These are phyloP conservation scores for Tolypocladium album DNA, from an alignment of 2,329 filamentous ascomycete species.

Conservation along the genomic window DNA sequence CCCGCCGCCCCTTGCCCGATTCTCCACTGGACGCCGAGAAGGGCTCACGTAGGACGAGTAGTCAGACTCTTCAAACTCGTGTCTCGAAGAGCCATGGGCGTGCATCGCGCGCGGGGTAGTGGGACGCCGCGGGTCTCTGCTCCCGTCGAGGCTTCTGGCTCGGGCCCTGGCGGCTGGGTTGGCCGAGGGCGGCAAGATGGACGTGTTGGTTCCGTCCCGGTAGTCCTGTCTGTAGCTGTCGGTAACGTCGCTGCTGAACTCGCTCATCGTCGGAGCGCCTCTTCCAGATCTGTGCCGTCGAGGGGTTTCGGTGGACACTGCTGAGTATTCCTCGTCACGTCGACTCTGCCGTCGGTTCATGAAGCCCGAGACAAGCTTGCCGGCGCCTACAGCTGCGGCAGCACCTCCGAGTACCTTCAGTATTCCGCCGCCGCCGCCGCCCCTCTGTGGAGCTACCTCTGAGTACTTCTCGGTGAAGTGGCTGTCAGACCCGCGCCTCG, in stretches of 20 bases:
- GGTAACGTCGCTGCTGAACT: conserved; percentile 40
- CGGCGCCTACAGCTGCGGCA: conserved; percentile 52
- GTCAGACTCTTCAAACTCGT: conserved; percentile 42
- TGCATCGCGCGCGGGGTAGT: conserved; percentile 37
- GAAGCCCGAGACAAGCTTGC: conserved; percentile 48
- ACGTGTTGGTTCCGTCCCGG: conserved; percentile 21
- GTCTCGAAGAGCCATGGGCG: conserved; percentile 28
- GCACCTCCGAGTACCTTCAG: conserved; percentile 49
- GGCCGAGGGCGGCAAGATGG: conserved; percentile 36
- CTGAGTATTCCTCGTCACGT: conserved; percentile 51
- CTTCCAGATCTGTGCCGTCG: conserved; percentile 31
- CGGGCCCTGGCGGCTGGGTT: conserved; percentile 31
- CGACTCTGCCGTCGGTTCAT: conserved; percentile 40
- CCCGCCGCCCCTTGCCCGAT: conserved; percentile 31
- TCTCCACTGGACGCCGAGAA: conserved; percentile 42
- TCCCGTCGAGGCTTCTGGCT: conserved; percentile 33
- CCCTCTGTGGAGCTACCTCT: conserved; percentile 26
- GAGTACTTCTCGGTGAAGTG: conserved; percentile 58
- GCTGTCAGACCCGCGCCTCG: conserved; percentile 42
- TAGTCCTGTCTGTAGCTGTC: conserved; percentile 13
- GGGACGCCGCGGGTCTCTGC: conserved; percentile 26
- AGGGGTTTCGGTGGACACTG: conserved; percentile 51
- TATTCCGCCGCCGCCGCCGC: conserved; percentile 36
- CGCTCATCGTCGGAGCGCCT: conserved; percentile 31
- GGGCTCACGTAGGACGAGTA: conserved; percentile 53